phyloP scores from a whole-genome alignment of 2,329 filamentous ascomycete genomes.

The Calonectria pauciramosa region DNA sequence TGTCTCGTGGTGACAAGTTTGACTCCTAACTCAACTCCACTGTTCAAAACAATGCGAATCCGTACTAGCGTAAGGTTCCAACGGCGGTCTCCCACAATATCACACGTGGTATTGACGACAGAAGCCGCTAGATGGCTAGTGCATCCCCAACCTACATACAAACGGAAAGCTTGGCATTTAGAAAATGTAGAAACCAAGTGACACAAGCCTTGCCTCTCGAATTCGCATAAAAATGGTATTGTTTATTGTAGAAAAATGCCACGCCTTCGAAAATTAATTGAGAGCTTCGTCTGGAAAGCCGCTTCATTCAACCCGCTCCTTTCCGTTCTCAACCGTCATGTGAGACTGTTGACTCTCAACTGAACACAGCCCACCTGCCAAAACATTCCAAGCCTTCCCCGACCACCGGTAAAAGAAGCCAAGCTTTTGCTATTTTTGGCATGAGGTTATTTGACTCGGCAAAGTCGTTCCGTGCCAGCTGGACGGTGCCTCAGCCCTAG shows the following conservation, averaged over 20 bases:
- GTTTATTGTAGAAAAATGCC: not conserved
- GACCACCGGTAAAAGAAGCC: not conserved
- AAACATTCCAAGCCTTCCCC: not conserved
- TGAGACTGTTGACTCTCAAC: not conserved
- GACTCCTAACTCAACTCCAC: not conserved
- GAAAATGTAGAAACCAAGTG: not conserved
- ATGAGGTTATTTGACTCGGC: not conserved
- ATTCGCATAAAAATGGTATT: not conserved
- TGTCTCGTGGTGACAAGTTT: not conserved
- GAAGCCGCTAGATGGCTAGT: not conserved
- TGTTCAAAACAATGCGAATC: not conserved
- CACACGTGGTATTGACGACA: not conserved
- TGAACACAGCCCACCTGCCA: not conserved
- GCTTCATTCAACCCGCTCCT: not conserved
- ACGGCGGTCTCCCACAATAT: not conserved
- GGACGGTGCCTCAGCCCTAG: not conserved
- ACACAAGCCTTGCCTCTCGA: not conserved
- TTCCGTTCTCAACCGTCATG: not conserved
- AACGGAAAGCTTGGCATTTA: not conserved
- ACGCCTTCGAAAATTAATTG: not conserved
- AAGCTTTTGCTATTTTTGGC: not conserved
- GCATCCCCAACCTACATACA: not conserved
- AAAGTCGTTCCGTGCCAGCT: not conserved
- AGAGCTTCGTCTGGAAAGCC: accelerated
- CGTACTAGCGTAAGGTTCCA: not conserved